These are phyloP conservation scores for Solanum neorickii DNA, from an alignment of 257 asterid genomes.

Conservation along the genomic window DNA sequence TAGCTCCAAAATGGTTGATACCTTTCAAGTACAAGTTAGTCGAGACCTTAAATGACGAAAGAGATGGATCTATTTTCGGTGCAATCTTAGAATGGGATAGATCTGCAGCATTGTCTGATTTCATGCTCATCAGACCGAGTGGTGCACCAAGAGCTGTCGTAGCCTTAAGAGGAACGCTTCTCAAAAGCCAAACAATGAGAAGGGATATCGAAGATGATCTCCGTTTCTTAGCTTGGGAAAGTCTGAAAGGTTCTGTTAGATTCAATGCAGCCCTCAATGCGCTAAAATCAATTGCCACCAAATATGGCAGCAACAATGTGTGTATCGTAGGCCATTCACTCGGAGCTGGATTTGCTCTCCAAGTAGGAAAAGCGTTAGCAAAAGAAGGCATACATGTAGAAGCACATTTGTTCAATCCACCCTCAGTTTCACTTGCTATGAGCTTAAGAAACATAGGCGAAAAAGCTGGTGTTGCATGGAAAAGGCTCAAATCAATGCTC, in stretches of 20 bases:
- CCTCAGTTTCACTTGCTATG: slow-evolving; percentile 64
- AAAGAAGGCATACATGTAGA: slow-evolving; percentile 60
- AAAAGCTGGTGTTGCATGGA: slow-evolving; percentile 52
- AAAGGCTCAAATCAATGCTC: slow-evolving; percentile 37
- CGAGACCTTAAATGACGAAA: slow-evolving; percentile 46
- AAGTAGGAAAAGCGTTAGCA: slow-evolving; percentile 60
- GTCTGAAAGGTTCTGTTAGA: slow-evolving; percentile 59
- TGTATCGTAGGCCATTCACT: slow-evolving; percentile 67
- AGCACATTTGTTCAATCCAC: slow-evolving; percentile 75
- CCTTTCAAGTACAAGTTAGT: slow-evolving; percentile 65
- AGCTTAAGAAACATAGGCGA: slow-evolving; percentile 50
- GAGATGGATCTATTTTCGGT: slow-evolving; percentile 73
- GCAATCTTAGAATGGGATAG: slow-evolving; percentile 81
- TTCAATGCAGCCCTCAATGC: slow-evolving; percentile 35
- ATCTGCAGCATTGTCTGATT: slow-evolving; percentile 52
- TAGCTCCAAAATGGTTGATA: slow-evolving; percentile 80
- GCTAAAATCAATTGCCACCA: slow-evolving; percentile 26
- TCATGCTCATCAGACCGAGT: slow-evolving; percentile 48
- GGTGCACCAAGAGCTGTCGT: slow-evolving; percentile 70
- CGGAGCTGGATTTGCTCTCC: slow-evolving; percentile 80
- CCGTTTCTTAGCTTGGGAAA: slow-evolving; percentile 68
- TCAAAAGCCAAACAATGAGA: slow-evolving; percentile 56
- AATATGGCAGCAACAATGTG: slow-evolving; percentile 51
- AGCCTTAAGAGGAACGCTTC: slow-evolving; percentile 62
- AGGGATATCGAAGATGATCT: slow-evolving; percentile 71